Conservation (phyloP, 225 moss, liverwort and hornwort genomes). For the Polytrichum commune region DNA sequence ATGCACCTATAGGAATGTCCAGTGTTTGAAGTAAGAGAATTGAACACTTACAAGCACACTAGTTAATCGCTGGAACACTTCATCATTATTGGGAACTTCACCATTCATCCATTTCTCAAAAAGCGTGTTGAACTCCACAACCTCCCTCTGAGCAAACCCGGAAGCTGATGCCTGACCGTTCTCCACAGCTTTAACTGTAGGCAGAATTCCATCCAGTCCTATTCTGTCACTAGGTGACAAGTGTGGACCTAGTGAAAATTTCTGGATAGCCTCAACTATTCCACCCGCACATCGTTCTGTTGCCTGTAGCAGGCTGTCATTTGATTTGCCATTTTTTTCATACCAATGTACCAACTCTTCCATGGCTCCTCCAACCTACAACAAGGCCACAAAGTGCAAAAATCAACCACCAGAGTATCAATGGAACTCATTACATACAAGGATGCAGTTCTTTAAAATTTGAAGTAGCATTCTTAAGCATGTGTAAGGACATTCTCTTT, state of each 20-base stretch:
- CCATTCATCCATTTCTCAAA: slow-evolving; percentile 65
- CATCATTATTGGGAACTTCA: slow-evolving; percentile 44
- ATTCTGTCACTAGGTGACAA: slow-evolving; percentile 49
- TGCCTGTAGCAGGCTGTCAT: slow-evolving; percentile 36
- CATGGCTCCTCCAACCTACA: slow-evolving; percentile 77
- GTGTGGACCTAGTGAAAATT: slow-evolving; percentile 54
- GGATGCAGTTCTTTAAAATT: too few species aligned
- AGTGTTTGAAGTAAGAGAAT: not conserved
- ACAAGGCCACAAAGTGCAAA: not conserved
- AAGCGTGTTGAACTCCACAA: slow-evolving; percentile 60
- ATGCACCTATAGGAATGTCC: too few species aligned
- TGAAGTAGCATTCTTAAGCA: too few species aligned
- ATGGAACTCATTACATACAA: too few species aligned
- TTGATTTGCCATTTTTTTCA: slow-evolving; percentile 29
- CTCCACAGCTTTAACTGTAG: slow-evolving; percentile 12
- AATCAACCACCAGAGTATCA: too few species aligned
- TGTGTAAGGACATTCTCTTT: too few species aligned
- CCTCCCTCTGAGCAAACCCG: slow-evolving; percentile 54
- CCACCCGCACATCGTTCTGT: slow-evolving; percentile 64
- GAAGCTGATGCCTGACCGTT: slow-evolving; percentile 20
- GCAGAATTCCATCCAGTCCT: slow-evolving; percentile 29
- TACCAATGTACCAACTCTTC: slow-evolving; percentile 73
- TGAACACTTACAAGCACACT: slow-evolving; percentile 37
- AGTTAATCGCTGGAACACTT: slow-evolving; percentile 43
- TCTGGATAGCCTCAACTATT: slow-evolving; percentile 60